Evolutionary conservation across 768 basidiomycete genomes (phyloP).

Genomic region (Grammothele lineata): DNA sequence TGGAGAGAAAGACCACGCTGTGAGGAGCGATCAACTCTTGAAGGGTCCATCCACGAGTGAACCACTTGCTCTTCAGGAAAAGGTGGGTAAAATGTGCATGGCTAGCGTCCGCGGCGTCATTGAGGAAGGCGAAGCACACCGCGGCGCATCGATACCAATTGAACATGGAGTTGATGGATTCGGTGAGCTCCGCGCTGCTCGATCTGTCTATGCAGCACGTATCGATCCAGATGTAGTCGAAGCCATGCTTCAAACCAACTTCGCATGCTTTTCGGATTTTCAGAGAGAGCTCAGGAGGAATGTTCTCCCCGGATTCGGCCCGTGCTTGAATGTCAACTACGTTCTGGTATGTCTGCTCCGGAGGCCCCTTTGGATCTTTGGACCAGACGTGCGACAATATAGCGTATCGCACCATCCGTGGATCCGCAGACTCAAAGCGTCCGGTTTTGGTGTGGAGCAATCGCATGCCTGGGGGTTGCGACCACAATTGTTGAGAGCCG

Average conservation of each 20-base stretch:
- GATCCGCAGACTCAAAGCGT: too few species aligned
- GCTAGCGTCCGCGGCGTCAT: not conserved
- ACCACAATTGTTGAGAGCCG: too few species aligned
- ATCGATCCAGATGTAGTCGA: conserved; percentile 2
- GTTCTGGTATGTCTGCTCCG: not conserved
- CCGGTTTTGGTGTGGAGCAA: too few species aligned
- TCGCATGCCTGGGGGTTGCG: too few species aligned
- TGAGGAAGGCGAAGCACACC: not conserved
- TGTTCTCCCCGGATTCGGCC: not conserved
- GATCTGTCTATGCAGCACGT: conserved; percentile 8
- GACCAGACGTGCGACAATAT: conserved; percentile 4
- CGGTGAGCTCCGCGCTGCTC: conserved; percentile 6
- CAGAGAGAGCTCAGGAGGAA: not conserved
- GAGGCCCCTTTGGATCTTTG: not conserved
- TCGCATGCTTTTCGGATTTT: not conserved
- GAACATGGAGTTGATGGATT: conserved; percentile 5
- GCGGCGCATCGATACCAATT: not conserved
- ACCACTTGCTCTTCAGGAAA: not conserved
- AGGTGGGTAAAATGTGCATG: not conserved
- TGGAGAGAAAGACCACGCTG: not conserved
- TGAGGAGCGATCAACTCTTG: conserved; percentile 2
- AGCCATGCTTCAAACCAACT: not conserved
- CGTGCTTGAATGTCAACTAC: not conserved
- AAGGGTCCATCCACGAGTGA: not conserved
- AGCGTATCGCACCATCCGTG: not conserved